Conservation (phyloP, 192 early-diverging fungal genomes). For the Geranomyces michiganensis region DNA sequence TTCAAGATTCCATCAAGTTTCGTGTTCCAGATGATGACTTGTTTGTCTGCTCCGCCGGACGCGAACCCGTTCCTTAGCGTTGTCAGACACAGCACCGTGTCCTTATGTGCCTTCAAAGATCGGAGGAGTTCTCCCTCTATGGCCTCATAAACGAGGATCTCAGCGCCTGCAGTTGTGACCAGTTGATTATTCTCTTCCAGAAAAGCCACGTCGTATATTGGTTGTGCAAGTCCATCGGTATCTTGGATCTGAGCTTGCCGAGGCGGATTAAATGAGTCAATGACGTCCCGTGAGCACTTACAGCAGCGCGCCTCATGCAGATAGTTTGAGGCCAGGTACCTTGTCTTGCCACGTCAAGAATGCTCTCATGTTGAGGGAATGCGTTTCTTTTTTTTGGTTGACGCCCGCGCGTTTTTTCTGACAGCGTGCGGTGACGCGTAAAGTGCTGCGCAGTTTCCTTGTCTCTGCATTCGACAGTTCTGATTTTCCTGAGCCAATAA, state of each 20-base stretch:
- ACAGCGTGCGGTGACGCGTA: not conserved
- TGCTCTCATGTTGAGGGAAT: conserved; percentile 23
- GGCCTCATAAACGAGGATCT: conserved; percentile 59
- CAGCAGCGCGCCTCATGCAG: not conserved
- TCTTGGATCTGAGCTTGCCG: conserved; percentile 45
- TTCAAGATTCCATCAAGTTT: conserved; percentile 58
- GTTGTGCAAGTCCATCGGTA: conserved; percentile 45
- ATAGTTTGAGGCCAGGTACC: conserved; percentile 8
- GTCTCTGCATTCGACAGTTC: not conserved
- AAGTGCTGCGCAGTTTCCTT: not conserved
- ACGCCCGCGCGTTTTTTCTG: not conserved
- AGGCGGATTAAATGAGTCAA: not conserved
- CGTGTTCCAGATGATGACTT: conserved; percentile 62
- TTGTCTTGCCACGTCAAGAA: conserved; percentile 40
- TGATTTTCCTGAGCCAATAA: too few relatives aligned
- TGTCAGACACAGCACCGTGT: conserved; percentile 45
- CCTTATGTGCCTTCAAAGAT: conserved; percentile 59
- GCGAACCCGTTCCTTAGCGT: conserved; percentile 48
- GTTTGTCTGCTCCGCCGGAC: conserved; percentile 63
- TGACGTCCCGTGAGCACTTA: not conserved
- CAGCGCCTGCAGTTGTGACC: conserved; percentile 50
- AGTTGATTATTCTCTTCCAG: conserved; percentile 53
- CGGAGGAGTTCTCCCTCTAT: conserved; percentile 56
- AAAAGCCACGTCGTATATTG: conserved; percentile 58
- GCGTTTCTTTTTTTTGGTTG: not conserved